Evolutionary conservation across 1,139 yeast species (phyloP).

Genomic region (Taiozyma sp.): DNA sequence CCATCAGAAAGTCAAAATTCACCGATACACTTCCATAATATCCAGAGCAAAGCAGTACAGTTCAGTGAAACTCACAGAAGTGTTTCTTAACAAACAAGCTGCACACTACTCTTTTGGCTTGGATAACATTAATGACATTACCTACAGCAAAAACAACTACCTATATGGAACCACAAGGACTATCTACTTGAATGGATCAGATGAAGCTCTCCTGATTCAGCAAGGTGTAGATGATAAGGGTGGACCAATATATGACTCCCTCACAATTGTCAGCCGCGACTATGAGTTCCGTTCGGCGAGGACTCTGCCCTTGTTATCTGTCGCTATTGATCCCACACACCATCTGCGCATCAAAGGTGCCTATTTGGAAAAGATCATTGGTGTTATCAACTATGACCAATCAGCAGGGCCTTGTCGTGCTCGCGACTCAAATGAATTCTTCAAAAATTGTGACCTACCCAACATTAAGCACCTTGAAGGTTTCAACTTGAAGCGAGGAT

Average conservation of each 20-base stretch:
- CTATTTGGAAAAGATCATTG: neutral
- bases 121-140: conserved; percentile 1
- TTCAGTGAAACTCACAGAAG: conserved; percentile 2
- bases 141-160: neutral
- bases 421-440: neutral
- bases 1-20: neutral
- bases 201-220: conserved; percentile 4
- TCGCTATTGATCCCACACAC: conserved; percentile 3
- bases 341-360: conserved; percentile 1
- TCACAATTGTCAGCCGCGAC: conserved; percentile 1
- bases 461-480: neutral
- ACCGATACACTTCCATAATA: neutral
- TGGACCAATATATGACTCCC: neutral
- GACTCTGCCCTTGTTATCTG: conserved; percentile 1
- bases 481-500: neutral
- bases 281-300: conserved; percentile 1
- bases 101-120: conserved; percentile 5
- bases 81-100: conserved; percentile 1
- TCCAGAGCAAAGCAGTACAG: neutral
- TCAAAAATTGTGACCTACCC: neutral
- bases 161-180: conserved; percentile 3
- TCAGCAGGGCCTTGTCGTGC: neutral
- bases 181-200: conserved; percentile 3
- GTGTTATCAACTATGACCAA: conserved; percentile 2
- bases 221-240: neutral